Evolutionary conservation across 2,329 filamentous ascomycete genomes (phyloP).

Genomic region (Periconia macrospinosa): DNA sequence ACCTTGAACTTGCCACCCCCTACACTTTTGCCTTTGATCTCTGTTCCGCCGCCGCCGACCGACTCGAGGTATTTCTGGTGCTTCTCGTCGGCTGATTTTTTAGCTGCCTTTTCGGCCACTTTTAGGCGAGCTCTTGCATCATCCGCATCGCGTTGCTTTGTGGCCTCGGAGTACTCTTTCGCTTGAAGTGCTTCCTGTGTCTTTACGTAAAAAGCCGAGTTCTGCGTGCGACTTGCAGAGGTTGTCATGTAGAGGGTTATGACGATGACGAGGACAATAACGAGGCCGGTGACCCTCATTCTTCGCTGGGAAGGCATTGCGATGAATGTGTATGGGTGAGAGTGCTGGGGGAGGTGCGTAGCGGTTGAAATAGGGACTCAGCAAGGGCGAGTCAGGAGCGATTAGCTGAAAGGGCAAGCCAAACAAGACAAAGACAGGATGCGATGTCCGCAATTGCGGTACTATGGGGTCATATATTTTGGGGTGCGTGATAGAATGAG

Average conservation of each 20-base stretch:
- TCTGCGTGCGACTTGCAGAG: slow-evolving; percentile 56
- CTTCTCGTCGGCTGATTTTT: slow-evolving; percentile 70
- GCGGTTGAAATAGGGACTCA: neutral
- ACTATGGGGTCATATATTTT: too few relatives aligned
- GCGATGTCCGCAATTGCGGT: too few relatives aligned
- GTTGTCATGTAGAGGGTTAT: slow-evolving; percentile 73
- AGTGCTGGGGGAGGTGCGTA: too few relatives aligned
- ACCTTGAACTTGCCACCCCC: neutral
- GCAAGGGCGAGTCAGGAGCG: too few relatives aligned
- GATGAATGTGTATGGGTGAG: slow-evolving; percentile 9
- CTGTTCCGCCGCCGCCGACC: slow-evolving; percentile 38
- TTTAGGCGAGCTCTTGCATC: slow-evolving; percentile 62
- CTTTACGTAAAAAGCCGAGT: slow-evolving; percentile 60
- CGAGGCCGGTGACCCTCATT: slow-evolving; percentile 66
- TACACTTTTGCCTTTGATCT: slow-evolving; percentile 46
- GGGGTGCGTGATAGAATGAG: too few relatives aligned
- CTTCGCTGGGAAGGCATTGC: slow-evolving; percentile 57
- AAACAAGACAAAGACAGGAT: too few relatives aligned
- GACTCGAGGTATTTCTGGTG: slow-evolving; percentile 50
- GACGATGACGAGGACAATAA: slow-evolving; percentile 66
- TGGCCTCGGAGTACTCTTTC: slow-evolving; percentile 41
- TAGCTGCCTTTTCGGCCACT: slow-evolving; percentile 69
- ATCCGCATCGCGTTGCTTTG: slow-evolving; percentile 55
- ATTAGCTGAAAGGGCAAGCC: too few relatives aligned
- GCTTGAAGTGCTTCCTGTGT: slow-evolving; percentile 57